Evolutionary conservation across 345 rosid species (phyloP), one percentile per base, ranked within the genome.

Genomic region (Brassica nigra): DNA sequence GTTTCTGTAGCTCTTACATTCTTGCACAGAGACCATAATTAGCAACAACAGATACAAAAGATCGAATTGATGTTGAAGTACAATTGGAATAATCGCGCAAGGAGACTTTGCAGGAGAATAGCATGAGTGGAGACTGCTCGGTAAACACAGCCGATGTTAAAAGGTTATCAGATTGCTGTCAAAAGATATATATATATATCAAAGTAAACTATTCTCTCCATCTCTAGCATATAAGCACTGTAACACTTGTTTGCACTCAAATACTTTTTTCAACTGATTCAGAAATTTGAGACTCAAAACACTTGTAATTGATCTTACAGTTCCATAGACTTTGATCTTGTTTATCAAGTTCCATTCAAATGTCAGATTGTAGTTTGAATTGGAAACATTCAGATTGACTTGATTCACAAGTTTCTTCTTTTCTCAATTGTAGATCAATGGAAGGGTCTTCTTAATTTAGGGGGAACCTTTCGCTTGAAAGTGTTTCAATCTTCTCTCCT

Each of bases 141-240:
- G 52, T 31, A 57, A 72, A 73, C 47, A 57, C 75, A 66, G 76
- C 18, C 76, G 74, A 73, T 70, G 70, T 89, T 27, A n/a, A 61
- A 47, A 89, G 91, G 82, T 75, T 95, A 84, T 73, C 82, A 54
- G 85, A 83, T 66, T 84, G 87, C 84, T 91, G 95, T 62, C 74
- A 23, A 62, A 23, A 87, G 83, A 80, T 84, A 86, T 81, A 76
- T 79, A 80, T 84, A 86, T 81, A 76, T 79, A 23, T 23, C 27
- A 15, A 27, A 36, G 92, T 88, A 86, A 83, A 87, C 68, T 69
- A 28, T 33, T 52, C 2, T 64, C 27, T 23, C 67, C 59, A 73
- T 62, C 79, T 74, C 73, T 29, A 36, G 34, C 4, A 0, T 23
- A 23, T 59, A 33, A 23, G 27, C 27, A 23, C 27, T 23, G 27